These are phyloP conservation scores for Paulownia fortunei DNA, from an alignment of 257 asterid species.

Conservation along the genomic window DNA sequence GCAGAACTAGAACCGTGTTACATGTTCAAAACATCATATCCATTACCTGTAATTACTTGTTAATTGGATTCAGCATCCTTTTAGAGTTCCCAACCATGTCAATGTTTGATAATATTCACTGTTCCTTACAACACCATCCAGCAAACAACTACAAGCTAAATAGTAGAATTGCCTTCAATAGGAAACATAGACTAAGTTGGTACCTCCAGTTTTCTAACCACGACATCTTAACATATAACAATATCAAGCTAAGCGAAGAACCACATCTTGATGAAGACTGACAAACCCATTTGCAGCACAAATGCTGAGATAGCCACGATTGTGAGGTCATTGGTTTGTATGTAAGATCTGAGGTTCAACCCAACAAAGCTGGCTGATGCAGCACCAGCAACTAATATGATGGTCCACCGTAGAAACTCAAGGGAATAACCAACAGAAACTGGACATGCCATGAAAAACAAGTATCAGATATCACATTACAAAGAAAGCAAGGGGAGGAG, in stretches of 20 bases:
- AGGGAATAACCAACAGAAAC: conserved; percentile 77
- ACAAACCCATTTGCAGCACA: conserved; percentile 81
- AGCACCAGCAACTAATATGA: conserved; percentile 67
- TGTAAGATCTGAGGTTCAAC: conserved; percentile 71
- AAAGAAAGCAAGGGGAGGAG: neutral
- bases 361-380: conserved; percentile 82
- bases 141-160: conserved; percentile 31
- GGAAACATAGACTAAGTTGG: conserved; percentile 22
- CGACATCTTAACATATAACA: neutral
- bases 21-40: conserved; percentile 18
- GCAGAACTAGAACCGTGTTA: neutral
- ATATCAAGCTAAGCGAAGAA: conserved; percentile 56
- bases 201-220: conserved; percentile 8
- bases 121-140: conserved; percentile 24
- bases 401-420: conserved; percentile 79
- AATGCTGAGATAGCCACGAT: conserved; percentile 75
- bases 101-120: conserved; percentile 28
- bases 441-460: conserved; percentile 42
- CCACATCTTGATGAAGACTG: conserved; percentile 92
- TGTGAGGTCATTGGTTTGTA: conserved; percentile 55
- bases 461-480: conserved; percentile 24
- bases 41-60: neutral
- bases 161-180: conserved; percentile 12
- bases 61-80: conserved; percentile 12
- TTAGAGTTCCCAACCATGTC: conserved; percentile 11